Evolutionary conservation across 2,329 filamentous ascomycete species (phyloP).

Genomic region (Diaporthe sp.): DNA sequence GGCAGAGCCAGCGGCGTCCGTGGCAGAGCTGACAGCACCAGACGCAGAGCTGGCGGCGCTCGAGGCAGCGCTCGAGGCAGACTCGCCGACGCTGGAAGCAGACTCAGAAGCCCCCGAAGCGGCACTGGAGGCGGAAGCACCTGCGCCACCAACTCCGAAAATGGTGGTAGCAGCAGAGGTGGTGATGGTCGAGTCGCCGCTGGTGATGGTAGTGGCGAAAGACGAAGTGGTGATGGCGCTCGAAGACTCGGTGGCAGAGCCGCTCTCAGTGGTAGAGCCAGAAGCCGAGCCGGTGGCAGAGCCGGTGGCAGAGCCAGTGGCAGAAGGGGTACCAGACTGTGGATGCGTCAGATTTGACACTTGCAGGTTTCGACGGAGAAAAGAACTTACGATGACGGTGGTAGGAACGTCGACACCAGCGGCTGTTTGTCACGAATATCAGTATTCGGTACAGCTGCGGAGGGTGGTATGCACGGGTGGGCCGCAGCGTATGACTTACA

Average conservation of each 20-base stretch:
- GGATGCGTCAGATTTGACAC: background rate
- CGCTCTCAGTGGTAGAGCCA: conserved; percentile 34
- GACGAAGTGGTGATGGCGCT: conserved; percentile 54
- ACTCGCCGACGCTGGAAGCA: conserved; percentile 47
- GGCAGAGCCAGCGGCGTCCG: conserved; percentile 37
- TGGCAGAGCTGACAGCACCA: conserved; percentile 41
- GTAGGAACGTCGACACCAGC: conserved; percentile 55
- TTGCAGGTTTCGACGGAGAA: background rate
- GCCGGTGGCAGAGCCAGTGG: conserved; percentile 42
- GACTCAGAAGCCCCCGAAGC: conserved; percentile 41
- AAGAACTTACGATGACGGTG: conserved; percentile 44
- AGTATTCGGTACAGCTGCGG: conserved; percentile 37
- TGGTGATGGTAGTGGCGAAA: conserved; percentile 53
- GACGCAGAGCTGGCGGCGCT: conserved; percentile 43
- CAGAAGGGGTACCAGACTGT: conserved; percentile 43
- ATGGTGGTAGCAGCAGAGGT: conserved; percentile 56
- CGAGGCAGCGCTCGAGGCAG: conserved; percentile 44
- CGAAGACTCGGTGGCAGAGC: conserved; percentile 36
- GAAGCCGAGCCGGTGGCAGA: conserved; percentile 34
- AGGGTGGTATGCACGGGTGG: background rate
- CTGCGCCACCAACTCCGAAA: conserved; percentile 44
- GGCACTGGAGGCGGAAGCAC: conserved; percentile 44
- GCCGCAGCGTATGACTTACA: conserved; percentile 47
- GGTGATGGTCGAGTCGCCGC: conserved; percentile 52
- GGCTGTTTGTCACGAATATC: conserved; percentile 43